Conservation (phyloP, 441 rosid genomes). For the Jatropha podagrica region DNA sequence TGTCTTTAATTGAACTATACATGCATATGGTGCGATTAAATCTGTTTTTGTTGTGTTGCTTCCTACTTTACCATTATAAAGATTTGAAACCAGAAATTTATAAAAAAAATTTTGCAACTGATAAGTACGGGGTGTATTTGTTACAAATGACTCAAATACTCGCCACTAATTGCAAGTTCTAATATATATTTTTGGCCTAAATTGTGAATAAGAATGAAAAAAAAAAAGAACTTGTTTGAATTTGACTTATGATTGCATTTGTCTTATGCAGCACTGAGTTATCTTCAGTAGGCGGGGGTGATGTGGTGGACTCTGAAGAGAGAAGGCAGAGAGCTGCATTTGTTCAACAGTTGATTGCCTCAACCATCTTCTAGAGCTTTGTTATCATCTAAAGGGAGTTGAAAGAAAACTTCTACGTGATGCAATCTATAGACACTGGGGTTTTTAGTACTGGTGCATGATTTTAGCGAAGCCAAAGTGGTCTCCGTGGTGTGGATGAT, state of each 20-base stretch:
- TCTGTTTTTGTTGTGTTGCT: neutral
- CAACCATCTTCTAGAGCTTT: conserved; percentile 43
- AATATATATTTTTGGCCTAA: neutral
- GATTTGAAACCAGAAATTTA: neutral
- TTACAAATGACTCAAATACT: neutral
- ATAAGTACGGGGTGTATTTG: neutral
- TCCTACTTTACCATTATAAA: neutral
- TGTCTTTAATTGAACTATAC: neutral
- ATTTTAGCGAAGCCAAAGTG: conserved; percentile 5
- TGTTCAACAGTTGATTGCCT: conserved; percentile 43
- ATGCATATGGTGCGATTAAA: neutral
- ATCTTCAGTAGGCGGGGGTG: conserved; percentile 21
- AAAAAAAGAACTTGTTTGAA: neutral
- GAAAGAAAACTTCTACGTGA: conserved; percentile 7
- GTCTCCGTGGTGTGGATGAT: conserved; percentile 15
- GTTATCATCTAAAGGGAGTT: neutral
- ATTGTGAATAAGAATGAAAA: neutral
- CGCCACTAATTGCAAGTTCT: too few species aligned
- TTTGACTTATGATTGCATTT: neutral
- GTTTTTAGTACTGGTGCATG: conserved; percentile 26
- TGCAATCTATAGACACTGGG: conserved; percentile 8
- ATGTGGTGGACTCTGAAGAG: conserved; percentile 38
- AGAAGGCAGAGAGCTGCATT: conserved; percentile 48
- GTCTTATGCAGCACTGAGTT: conserved; percentile 31
- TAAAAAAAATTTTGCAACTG: too few species aligned